These are phyloP conservation scores for Coix lacrymajobi DNA, from an alignment of 176 grass and related monocot species.

Conservation along the genomic window DNA sequence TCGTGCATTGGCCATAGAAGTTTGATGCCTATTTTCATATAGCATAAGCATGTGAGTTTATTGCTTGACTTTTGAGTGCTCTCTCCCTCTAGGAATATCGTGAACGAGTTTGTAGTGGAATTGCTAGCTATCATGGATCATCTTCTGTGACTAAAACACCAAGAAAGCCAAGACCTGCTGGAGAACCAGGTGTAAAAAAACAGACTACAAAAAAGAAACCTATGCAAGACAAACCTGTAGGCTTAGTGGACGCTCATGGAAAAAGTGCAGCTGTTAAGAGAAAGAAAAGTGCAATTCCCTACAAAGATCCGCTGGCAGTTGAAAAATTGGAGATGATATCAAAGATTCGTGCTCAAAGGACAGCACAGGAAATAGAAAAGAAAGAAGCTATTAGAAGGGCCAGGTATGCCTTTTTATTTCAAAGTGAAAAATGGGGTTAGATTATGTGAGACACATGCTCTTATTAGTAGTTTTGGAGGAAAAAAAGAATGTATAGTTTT, in stretches of 20 bases:
- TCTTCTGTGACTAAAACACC: conserved; percentile 39
- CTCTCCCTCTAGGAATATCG: conserved; percentile 61
- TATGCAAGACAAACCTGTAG: conserved; percentile 20
- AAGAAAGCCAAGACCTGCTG: conserved; percentile 46
- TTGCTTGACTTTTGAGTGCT: neutral
- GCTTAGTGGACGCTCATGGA: conserved; percentile 14
- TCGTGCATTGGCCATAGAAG: neutral
- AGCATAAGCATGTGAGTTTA: neutral
- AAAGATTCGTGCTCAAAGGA: conserved; percentile 71
- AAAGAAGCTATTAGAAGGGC: conserved; percentile 69
- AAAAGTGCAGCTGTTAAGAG: conserved; percentile 33
- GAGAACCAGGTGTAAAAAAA: conserved; percentile 32
- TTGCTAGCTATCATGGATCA: conserved; percentile 61
- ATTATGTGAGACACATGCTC: neutral
- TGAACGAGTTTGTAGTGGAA: conserved; percentile 75
- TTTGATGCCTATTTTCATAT: conserved; percentile 10
- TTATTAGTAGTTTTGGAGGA: neutral
- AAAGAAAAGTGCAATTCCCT: conserved; percentile 61
- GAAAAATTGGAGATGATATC: conserved; percentile 89
- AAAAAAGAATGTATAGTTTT: neutral
- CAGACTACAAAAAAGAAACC: conserved; percentile 31
- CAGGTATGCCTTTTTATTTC: conserved; percentile 57
- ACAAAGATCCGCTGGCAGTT: conserved; percentile 82
- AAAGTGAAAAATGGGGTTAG: neutral
- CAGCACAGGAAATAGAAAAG: conserved; percentile 57